Evolutionary conservation across 305 asterid species (phyloP).

Genomic region (Fraxinus velutina): DNA sequence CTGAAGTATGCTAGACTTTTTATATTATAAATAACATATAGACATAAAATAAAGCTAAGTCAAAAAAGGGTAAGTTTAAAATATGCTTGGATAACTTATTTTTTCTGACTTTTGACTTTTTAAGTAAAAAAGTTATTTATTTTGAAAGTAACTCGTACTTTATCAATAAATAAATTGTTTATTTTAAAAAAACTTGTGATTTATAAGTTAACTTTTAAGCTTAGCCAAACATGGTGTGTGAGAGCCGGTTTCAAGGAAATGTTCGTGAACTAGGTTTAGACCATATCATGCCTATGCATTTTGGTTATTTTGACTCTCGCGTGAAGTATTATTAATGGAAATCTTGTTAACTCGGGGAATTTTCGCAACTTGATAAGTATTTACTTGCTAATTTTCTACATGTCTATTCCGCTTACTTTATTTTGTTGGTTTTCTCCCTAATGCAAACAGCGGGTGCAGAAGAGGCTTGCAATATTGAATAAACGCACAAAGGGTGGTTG

Average conservation of each 20-base stretch:
- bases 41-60: not conserved
- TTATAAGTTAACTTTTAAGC: not conserved
- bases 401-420: not conserved
- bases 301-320: not conserved
- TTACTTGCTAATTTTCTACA: not conserved
- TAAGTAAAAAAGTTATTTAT: not conserved
- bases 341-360: not conserved
- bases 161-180: not conserved
- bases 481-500: slow-evolving; percentile 53
- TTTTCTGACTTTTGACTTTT: not conserved
- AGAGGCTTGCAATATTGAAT: slow-evolving; percentile 46
- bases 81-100: not conserved
- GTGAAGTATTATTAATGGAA: not conserved
- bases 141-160: not conserved
- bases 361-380: not conserved
- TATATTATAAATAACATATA: not conserved
- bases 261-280: not conserved
- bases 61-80: not conserved
- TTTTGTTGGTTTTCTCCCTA: not conserved
- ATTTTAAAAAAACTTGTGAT: not conserved
- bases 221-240: not conserved
- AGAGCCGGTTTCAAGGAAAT: not conserved
- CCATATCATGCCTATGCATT: not conserved
- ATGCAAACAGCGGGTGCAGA: slow-evolving; percentile 48
- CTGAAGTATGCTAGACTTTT: not conserved